Evolutionary conservation across 192 early-diverging fungal species (phyloP), one percentile per base, ranked within the genome.

Genomic region (Ambispora gerdemannii): DNA sequence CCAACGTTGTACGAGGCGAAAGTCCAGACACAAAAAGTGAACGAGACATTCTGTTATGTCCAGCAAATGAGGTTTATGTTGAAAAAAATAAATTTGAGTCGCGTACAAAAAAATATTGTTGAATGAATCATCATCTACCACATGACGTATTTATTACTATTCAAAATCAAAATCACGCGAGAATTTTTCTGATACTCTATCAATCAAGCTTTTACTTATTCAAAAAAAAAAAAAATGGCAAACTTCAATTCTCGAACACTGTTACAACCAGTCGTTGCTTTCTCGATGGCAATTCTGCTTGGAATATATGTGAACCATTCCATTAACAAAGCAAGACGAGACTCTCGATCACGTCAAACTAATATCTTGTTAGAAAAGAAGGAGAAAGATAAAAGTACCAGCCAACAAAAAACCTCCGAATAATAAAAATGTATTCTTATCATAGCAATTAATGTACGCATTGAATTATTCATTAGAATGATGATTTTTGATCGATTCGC

Each of bases 11-110:
- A 51, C 64, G 50, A 0, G 38, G 30, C 1, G 65, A 67, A 33
- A 67, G 50, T 52, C 65, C 31, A 27, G 65, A 67, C 27, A 67
- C 65, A 34, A 67, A 67, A 13, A 67, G 32, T 15, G 50, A 67
- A 50, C 65, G 27, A 22, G 65, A 52, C 65, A 50, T 67, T 51
- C 65, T 67, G 17, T 63, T n/a, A 10, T 43, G 38, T 6, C 38
- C 38, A 43, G 38, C 38, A 43, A 43, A 15, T 10, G 15, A 10
- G 15, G 15, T 10, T 43, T 43, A 15, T 43, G 7, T 43, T 43
- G 38, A 43, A 10, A 43, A 43, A 6, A 43, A 43, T 10, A 43
- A 43, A 43, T 6, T 10, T 43, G 38, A 15, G 38, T 6, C 38
- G 15, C 15, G 6, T 43, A 43, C 38, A 43, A 43, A 10, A 43